Evolutionary conservation across 2,329 filamentous ascomycete genomes (phyloP), one percentile per base, ranked within the genome.

Genomic region (Clarireedia hainanense): DNA sequence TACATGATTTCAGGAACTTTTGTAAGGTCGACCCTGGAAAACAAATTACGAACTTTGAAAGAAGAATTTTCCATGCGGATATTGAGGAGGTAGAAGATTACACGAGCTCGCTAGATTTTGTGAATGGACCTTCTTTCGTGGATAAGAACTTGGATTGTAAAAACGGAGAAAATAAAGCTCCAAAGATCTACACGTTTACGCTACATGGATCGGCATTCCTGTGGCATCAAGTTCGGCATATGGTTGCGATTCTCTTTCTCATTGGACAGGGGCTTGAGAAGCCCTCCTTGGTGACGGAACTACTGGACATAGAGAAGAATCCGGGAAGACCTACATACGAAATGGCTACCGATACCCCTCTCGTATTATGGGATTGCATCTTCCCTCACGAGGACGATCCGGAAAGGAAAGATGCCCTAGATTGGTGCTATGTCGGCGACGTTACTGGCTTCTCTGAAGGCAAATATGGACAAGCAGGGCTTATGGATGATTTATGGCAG

Each of bases 171-270:
- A 40, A 30, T 24, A 50, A 50, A 26, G 52, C 47, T 52, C 68
- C 84, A 6, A 88, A 89, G 67, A 80, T 96, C 14, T 97, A 95
- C 74, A 85, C 86, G 59, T 95, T 99, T 71, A 85, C 86, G 57
- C 84, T 99, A 42, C 84, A 91, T 63, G 94, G 94, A 20, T 91
- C 88, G 6, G 94, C 91, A 1, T 99, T 99, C 71, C 74, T 99
- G 47, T 99, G 94, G 94, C 94, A 99, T 73, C 94, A 99, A 74
- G 95, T 99, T 63, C 85, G 94, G 24, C 89, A 92, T 74, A 91
- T 99, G 82, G 85, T 95, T n/a, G 83, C 86, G 15, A 77, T 97
- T 6, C 76, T 99, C n/a, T 97, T 99, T 75, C 76, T 94, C 10
- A 84, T 97, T 7, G 94, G 89, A 27, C 94, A 99, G 73, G 84